Evolutionary conservation across 2,329 filamentous ascomycete species (phyloP).

Genomic region (Phaeosphaeria sp.): DNA sequence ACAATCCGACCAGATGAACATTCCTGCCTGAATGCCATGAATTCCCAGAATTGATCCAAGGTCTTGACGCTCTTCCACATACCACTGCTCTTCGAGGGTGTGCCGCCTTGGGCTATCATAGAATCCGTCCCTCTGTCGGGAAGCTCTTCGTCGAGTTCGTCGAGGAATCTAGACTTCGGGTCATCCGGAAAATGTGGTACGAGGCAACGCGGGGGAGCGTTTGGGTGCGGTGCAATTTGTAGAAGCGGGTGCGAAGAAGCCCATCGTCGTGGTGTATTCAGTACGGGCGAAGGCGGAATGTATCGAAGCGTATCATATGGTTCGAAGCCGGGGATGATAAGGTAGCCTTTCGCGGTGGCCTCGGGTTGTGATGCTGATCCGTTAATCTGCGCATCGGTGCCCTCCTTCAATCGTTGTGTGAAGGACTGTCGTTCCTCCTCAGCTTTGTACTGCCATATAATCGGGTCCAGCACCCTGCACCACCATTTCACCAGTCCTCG

Average conservation of each 20-base stretch:
- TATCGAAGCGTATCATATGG: conserved; percentile 80
- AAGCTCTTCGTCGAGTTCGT: conserved; percentile 87
- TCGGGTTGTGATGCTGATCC: conserved; percentile 28
- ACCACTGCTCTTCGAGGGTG: conserved; percentile 62
- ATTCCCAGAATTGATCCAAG: conserved; percentile 95
- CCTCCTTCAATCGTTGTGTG: conserved; percentile 37
- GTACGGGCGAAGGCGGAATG: conserved; percentile 64
- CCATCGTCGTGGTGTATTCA: conserved; percentile 53
- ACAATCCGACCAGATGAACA: conserved; percentile 92
- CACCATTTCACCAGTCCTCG: conserved; percentile 93
- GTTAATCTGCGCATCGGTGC: conserved; percentile 29
- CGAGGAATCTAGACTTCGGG: conserved; percentile 87
- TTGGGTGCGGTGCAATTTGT: conserved; percentile 71
- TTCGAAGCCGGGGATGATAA: conserved; percentile 88
- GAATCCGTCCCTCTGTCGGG: conserved; percentile 56
- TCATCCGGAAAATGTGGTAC: conserved; percentile 94
- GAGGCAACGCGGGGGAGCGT: conserved; percentile 80
- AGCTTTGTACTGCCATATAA: conserved; percentile 63
- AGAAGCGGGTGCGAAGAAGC: conserved; percentile 73
- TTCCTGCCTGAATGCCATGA: conserved; percentile 96
- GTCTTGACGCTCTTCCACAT: conserved; percentile 84
- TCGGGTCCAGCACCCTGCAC: conserved; percentile 83
- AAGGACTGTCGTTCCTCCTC: conserved; percentile 49
- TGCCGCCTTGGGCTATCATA: conserved; percentile 47
- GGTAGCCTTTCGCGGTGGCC: conserved; percentile 71